These are phyloP conservation scores for Xerophyta viscosa DNA, from an alignment of 106 monocot species.

Conservation along the genomic window DNA sequence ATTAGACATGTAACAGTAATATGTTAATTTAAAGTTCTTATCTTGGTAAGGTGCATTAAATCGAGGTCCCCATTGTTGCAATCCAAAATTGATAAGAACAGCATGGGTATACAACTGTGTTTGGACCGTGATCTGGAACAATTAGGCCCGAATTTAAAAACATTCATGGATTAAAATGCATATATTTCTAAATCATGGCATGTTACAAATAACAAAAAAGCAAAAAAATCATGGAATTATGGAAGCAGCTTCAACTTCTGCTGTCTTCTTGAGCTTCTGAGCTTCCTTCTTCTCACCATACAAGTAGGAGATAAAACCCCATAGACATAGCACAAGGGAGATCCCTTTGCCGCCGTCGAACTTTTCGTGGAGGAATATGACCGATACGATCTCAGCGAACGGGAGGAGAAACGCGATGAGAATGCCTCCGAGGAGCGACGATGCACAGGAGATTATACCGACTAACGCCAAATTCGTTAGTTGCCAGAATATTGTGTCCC, in stretches of 20 bases:
- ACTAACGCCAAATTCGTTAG: constrained; percentile 15
- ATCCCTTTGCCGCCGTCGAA: constrained; percentile 37
- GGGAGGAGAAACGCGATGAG: constrained; percentile 26
- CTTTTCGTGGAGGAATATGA: constrained; percentile 37
- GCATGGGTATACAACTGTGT: too few species aligned
- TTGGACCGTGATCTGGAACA: too few species aligned
- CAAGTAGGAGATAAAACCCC: constrained; percentile 56
- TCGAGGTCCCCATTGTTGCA: too few species aligned
- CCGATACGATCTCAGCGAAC: constrained; percentile 21
- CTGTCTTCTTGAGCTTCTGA: constrained; percentile 7
- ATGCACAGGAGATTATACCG: constrained; percentile 24
- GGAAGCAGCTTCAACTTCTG: constrained; percentile 2
- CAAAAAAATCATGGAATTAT: background rate
- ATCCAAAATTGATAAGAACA: too few species aligned
- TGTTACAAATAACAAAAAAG: too few species aligned
- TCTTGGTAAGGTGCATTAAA: too few species aligned
- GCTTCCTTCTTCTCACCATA: constrained; percentile 32
- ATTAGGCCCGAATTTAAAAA: too few species aligned
- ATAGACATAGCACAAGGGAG: constrained; percentile 32
- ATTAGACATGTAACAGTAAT: too few species aligned
- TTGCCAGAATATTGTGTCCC: constrained; percentile 24
- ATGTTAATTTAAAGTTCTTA: too few species aligned
- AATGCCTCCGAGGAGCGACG: constrained; percentile 32
- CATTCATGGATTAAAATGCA: too few species aligned
- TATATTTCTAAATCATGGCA: too few species aligned